phyloP scores from a whole-genome alignment of 2,329 filamentous ascomycete species.

The Aspergillus spinulosporus region DNA sequence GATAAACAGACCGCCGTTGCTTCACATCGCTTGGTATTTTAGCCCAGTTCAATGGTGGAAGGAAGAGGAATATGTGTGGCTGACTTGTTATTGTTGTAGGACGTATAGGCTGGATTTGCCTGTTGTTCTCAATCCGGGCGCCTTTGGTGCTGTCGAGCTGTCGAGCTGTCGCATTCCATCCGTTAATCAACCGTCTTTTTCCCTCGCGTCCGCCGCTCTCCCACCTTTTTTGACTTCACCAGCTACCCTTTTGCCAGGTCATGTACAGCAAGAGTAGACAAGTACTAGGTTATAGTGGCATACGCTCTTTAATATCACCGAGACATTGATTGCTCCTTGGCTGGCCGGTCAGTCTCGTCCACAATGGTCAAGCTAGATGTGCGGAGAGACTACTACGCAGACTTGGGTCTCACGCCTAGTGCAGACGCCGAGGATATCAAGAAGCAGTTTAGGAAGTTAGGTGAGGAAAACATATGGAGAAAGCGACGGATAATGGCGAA shows the following conservation, averaged over 20 bases:
- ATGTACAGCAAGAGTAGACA: slow-evolving; percentile 23
- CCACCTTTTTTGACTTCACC: not conserved
- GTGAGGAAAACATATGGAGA: slow-evolving; percentile 47
- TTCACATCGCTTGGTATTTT: not conserved
- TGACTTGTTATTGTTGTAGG: not conserved
- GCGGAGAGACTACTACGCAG: slow-evolving; percentile 78
- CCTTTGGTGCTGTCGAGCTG: not conserved
- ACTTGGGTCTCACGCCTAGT: slow-evolving; percentile 69
- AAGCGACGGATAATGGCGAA: not conserved
- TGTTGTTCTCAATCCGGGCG: not conserved
- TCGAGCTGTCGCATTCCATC: not conserved
- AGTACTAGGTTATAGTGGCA: slow-evolving; percentile 17
- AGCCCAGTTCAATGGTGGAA: not conserved
- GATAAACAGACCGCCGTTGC: not conserved
- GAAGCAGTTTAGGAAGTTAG: slow-evolving; percentile 81
- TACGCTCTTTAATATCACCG: slow-evolving; percentile 11
- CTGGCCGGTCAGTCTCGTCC: slow-evolving; percentile 20
- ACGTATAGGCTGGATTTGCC: not conserved
- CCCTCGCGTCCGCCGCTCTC: too few species aligned
- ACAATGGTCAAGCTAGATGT: slow-evolving; percentile 69
- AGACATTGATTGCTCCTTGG: slow-evolving; percentile 9
- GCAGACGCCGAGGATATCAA: slow-evolving; percentile 76
- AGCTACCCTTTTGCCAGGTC: slow-evolving; percentile 16
- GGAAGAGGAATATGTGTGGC: not conserved
- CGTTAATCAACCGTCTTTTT: too few species aligned